Evolutionary conservation across 441 rosid species (phyloP).

Genomic region (Dalechampia spathulata): DNA sequence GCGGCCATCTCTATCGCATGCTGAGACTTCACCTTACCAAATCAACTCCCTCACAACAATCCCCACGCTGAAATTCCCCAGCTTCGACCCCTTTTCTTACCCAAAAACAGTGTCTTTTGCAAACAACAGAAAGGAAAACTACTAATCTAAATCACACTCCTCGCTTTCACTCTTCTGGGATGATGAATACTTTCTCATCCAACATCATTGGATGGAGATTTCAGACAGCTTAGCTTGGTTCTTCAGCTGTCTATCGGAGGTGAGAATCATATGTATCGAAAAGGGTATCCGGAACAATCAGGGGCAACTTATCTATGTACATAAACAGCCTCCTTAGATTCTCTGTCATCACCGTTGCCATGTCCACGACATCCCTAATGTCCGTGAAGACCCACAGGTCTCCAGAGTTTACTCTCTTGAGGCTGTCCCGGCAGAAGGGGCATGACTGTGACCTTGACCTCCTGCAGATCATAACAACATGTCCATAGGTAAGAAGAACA

Average conservation of each 20-base stretch:
- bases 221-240: too few species aligned
- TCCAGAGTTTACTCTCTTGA: constrained; percentile 56
- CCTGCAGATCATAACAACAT: constrained; percentile 29
- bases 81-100: too few species aligned
- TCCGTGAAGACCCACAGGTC: constrained; percentile 55
- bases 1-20: too few species aligned
- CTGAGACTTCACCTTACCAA: too few species aligned
- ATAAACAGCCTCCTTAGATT: constrained; percentile 48
- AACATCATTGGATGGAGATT: too few species aligned
- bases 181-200: too few species aligned
- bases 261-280: constrained; percentile 50
- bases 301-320: constrained; percentile 53
- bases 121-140: too few species aligned
- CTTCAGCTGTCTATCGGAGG: constrained; percentile 23
- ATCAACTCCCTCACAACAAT: too few species aligned
- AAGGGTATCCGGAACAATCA: constrained; percentile 41
- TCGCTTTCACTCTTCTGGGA: too few species aligned
- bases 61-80: too few species aligned
- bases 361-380: constrained; percentile 42
- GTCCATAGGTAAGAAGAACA: background rate
- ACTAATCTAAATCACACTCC: too few species aligned
- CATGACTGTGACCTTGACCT: constrained; percentile 55
- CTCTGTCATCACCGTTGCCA: constrained; percentile 45
- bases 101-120: too few species aligned
- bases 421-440: constrained; percentile 60